phyloP scores from a whole-genome alignment of 257 asterid genomes.

The Henckelia pumila region DNA sequence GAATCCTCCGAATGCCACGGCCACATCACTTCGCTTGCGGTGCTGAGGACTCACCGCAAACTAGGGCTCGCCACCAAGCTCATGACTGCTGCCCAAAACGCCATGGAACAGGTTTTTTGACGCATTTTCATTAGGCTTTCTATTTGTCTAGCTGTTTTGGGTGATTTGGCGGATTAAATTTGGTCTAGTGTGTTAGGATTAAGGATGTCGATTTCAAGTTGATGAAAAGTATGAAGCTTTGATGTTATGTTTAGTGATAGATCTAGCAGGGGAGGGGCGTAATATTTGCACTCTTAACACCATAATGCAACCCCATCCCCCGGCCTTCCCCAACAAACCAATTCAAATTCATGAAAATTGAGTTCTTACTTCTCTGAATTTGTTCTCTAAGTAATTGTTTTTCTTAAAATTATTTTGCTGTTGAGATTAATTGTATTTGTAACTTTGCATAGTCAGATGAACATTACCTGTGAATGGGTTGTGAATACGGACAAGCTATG shows the following conservation, averaged over 20 bases:
- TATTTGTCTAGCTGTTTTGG: background rate
- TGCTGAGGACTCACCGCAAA: conserved; percentile 93
- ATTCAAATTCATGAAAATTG: background rate
- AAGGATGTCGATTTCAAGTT: background rate
- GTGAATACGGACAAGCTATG: background rate
- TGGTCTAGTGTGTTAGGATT: background rate
- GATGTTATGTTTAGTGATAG: background rate
- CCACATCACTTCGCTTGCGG: conserved; percentile 98
- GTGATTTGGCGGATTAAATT: background rate
- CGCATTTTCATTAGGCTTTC: background rate
- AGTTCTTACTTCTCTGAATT: background rate
- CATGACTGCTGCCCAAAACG: conserved; percentile 99
- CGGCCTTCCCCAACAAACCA: background rate
- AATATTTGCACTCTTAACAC: background rate
- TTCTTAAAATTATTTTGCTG: background rate
- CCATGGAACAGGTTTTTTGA: conserved; percentile 79
- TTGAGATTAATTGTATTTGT: background rate
- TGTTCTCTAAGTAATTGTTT: background rate
- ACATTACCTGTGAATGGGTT: background rate
- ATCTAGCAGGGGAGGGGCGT: background rate
- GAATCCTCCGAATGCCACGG: conserved; percentile 94
- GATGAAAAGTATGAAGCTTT: too few relatives aligned
- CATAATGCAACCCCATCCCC: background rate
- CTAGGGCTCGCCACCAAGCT: conserved; percentile 95
- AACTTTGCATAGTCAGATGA: background rate